Evolutionary conservation across 164 flowering plant species (phyloP).

Genomic region (Brasenia schreberi): DNA sequence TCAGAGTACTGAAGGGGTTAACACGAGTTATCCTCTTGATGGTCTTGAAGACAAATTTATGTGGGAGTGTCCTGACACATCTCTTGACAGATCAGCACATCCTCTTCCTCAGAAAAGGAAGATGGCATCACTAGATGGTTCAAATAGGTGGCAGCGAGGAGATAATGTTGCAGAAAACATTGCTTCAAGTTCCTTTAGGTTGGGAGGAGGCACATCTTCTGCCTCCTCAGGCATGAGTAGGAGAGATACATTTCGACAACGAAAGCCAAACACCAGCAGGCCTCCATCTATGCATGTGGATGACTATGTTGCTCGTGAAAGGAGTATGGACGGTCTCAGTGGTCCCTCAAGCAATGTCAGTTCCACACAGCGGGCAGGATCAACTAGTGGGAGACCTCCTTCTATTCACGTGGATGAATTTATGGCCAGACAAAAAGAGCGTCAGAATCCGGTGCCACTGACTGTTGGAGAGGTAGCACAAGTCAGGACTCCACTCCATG

Average conservation of each 20-base stretch:
- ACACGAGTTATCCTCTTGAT: constrained; percentile 22
- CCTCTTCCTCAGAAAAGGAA: constrained; percentile 47
- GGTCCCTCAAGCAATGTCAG: constrained; percentile 45
- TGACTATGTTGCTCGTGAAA: constrained; percentile 97
- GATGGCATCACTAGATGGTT: constrained; percentile 50
- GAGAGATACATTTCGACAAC: constrained; percentile 80
- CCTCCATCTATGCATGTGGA: constrained; percentile 99
- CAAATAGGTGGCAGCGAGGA: constrained; percentile 57
- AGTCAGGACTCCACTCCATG: constrained; percentile 23
- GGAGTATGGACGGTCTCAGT: constrained; percentile 58
- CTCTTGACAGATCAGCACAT: constrained; percentile 54
- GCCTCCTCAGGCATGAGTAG: constrained; percentile 57
- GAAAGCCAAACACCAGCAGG: constrained; percentile 97
- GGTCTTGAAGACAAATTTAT: constrained; percentile 50
- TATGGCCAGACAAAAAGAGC: constrained; percentile 92
- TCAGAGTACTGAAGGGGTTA: constrained; percentile 24
- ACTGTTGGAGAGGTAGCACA: constrained; percentile 38
- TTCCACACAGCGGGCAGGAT: constrained; percentile 62
- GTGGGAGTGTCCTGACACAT: constrained; percentile 98
- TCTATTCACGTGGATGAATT: constrained; percentile 98
- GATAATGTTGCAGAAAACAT: constrained; percentile 43
- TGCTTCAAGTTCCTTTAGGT: constrained; percentile 33
- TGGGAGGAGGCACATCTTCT: constrained; percentile 37
- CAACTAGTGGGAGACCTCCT: constrained; percentile 88
- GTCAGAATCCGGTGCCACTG: constrained; percentile 42